Evolutionary conservation across 768 basidiomycete genomes (phyloP).

Genomic region (Macrocybe gigantea): DNA sequence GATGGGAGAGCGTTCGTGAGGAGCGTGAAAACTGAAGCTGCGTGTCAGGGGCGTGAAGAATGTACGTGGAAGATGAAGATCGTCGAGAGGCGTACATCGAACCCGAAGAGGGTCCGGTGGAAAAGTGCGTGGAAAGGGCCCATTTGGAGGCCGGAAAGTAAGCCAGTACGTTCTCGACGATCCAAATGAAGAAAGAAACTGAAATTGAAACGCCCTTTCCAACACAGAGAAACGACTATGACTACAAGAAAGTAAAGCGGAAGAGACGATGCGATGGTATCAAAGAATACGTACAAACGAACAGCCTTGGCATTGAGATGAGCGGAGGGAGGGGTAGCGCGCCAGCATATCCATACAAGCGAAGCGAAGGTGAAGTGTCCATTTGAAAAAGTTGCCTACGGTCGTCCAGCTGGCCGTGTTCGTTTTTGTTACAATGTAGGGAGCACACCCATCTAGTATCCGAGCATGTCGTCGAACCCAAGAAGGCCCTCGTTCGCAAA

Average conservation of each 20-base stretch:
- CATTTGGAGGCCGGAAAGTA: constrained; percentile 9
- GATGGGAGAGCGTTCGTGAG: constrained; percentile 12
- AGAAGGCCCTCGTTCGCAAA: constrained; percentile 20
- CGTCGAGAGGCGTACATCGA: constrained; percentile 30
- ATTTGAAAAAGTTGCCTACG: constrained; percentile 17
- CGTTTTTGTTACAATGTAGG: constrained; percentile 13
- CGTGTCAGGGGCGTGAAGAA: constrained; percentile 15
- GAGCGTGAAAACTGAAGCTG: constrained; percentile 7
- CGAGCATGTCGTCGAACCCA: constrained; percentile 39
- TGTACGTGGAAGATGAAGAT: constrained; percentile 19
- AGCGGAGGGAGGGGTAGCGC: constrained; percentile 1
- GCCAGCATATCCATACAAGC: constrained; percentile 24
- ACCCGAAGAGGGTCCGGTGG: constrained; percentile 17
- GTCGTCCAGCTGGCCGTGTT: constrained; percentile 29
- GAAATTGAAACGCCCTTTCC: no score
- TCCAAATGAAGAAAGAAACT: constrained; percentile 10
- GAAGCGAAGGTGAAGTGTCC: constrained; percentile 6
- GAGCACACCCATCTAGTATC: constrained; percentile 12
- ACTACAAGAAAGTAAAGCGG: constrained; percentile 21
- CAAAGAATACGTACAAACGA: constrained; percentile 1
- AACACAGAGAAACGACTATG: constrained; percentile 16
- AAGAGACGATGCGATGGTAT: neutral
- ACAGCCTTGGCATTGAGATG: neutral
- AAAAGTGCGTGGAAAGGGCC: no score
- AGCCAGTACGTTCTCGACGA: constrained; percentile 32